Conservation (phyloP, 2,329 filamentous ascomycete species). For the Tympanopsis confertula region DNA sequence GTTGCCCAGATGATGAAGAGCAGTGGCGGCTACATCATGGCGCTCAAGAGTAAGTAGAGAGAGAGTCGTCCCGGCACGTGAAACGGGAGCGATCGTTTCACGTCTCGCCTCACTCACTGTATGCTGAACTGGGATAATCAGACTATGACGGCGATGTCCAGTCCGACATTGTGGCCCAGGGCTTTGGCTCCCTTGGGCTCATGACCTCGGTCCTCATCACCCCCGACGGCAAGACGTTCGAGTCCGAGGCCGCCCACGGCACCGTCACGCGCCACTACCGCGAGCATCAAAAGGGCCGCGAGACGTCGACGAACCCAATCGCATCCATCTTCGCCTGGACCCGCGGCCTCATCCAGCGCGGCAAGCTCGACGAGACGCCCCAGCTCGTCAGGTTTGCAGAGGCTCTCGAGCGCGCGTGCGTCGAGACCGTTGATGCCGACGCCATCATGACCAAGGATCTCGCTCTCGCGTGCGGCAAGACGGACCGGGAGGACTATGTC, state of each 20-base stretch:
- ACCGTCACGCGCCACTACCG: constrained; percentile 98
- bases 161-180: constrained; percentile 95
- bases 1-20: constrained; percentile 99
- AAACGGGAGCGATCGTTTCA: no score
- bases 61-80: constrained; percentile 2
- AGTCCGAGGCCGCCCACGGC: constrained; percentile 94
- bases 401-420: constrained; percentile 79
- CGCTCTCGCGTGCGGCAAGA: constrained; percentile 87
- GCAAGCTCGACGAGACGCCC: constrained; percentile 83
- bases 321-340: constrained; percentile 99
- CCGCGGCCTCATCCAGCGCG: constrained; percentile 82
- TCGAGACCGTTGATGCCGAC: constrained; percentile 87
- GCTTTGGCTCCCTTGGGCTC: constrained; percentile 92
- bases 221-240: constrained; percentile 90
- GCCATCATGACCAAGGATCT: constrained; percentile 99
- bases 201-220: constrained; percentile 98
- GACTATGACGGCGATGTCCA: constrained; percentile 99
- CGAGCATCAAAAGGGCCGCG: constrained; percentile 94
- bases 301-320: constrained; percentile 97
- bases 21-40: constrained; percentile 90
- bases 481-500: constrained; percentile 72
- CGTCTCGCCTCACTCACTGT: constrained; percentile 4
- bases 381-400: constrained; percentile 87
- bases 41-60: constrained; percentile 73
- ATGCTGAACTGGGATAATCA: constrained; percentile 21